phyloP scores from a whole-genome alignment of 805 yeast genomes.

The Zygoascus flipseniorum region DNA sequence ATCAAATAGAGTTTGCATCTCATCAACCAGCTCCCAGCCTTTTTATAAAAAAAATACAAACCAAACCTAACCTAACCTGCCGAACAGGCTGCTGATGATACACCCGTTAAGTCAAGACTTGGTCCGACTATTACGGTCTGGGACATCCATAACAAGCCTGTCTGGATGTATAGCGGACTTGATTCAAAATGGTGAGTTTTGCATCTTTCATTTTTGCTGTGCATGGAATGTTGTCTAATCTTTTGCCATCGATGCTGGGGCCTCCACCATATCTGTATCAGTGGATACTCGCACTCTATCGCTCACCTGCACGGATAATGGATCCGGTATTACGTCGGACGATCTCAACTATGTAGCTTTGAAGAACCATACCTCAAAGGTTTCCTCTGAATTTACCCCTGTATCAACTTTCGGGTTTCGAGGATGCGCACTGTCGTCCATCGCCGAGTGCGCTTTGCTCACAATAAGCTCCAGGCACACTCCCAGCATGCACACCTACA shows the following conservation, averaged over 20 bases:
- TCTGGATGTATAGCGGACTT: slow-evolving; percentile 10
- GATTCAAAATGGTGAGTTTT: slow-evolving; percentile 8
- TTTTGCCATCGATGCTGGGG: slow-evolving; percentile 14
- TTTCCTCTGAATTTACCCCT: slow-evolving; percentile 26
- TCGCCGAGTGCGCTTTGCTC: slow-evolving; percentile 33
- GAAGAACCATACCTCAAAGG: slow-evolving; percentile 41
- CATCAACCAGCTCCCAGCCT: no score
- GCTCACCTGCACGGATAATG: slow-evolving; percentile 46
- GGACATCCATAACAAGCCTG: slow-evolving; percentile 2
- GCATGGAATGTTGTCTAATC: no score
- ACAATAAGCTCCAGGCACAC: slow-evolving; percentile 35
- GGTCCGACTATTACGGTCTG: no score
- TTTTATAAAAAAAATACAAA: no score
- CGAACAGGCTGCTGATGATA: no score
- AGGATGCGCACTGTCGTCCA: slow-evolving; percentile 47
- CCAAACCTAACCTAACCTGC: no score
- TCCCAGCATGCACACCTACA: slow-evolving; percentile 11
- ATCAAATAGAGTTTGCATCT: no score
- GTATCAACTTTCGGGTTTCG: slow-evolving; percentile 20
- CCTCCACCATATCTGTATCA: slow-evolving; percentile 6
- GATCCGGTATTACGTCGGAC: slow-evolving; percentile 44
- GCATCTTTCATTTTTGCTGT: not conserved
- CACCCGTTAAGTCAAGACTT: no score
- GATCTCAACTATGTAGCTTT: slow-evolving; percentile 38
- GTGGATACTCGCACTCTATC: slow-evolving; percentile 7